Evolutionary conservation across 169 alveolate genomes (phyloP).

Genomic region (Eimeria brunetti): DNA sequence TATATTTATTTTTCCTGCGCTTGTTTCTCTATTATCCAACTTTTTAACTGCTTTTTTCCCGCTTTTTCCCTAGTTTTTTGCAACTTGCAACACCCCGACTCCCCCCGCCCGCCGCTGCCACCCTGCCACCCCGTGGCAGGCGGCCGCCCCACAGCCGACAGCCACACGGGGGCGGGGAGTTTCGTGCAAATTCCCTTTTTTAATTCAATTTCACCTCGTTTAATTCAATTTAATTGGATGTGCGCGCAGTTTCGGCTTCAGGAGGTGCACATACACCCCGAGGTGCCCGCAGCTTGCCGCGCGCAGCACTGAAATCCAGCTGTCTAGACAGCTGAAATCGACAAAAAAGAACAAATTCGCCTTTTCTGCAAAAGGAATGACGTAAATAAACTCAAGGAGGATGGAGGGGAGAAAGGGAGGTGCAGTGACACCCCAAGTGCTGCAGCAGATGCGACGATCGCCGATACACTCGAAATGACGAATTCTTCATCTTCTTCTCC

Average conservation of each 20-base stretch:
- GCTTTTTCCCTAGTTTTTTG: too few relatives aligned
- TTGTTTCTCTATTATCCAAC: background rate
- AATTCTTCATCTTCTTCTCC: too few relatives aligned
- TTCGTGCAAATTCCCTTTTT: background rate
- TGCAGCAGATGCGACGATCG: background rate
- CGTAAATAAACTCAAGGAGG: background rate
- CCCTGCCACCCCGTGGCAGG: too few relatives aligned
- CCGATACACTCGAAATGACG: background rate
- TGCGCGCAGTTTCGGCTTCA: background rate
- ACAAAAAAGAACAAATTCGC: background rate
- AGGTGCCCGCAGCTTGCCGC: background rate
- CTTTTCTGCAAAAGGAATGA: background rate
- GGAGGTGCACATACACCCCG: background rate
- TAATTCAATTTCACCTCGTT: background rate
- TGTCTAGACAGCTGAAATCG: background rate
- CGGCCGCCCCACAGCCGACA: background rate
- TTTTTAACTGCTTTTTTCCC: background rate
- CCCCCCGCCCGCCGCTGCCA: too few relatives aligned
- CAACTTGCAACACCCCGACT: too few relatives aligned
- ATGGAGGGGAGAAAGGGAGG: slow-evolving; percentile 5
- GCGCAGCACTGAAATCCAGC: background rate
- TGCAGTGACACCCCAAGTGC: background rate
- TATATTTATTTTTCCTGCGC: background rate
- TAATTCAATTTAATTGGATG: background rate
- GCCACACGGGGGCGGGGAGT: background rate